These are phyloP conservation scores for Monosporozyma aerobia DNA, from an alignment of 805 yeast species.

Conservation along the genomic window DNA sequence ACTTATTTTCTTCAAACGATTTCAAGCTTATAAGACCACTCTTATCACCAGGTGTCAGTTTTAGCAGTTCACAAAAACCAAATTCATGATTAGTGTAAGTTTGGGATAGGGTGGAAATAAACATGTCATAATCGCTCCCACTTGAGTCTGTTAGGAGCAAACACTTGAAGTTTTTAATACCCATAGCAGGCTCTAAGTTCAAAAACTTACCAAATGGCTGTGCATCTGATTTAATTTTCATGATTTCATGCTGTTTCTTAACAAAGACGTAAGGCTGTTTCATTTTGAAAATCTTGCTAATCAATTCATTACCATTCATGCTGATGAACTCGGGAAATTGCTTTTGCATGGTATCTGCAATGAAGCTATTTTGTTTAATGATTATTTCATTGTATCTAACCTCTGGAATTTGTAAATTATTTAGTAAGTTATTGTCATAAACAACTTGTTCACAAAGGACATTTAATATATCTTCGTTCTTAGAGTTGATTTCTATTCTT, in stretches of 20 bases:
- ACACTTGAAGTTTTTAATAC: conserved; percentile 43
- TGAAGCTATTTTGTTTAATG: conserved; percentile 14
- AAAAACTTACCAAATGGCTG: conserved; percentile 48
- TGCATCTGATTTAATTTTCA: conserved; percentile 41
- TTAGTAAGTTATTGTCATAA: conserved; percentile 38
- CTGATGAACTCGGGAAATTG: conserved; percentile 19
- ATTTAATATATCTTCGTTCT: conserved; percentile 19
- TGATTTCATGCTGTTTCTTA: conserved; percentile 26
- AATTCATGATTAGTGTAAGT: conserved; percentile 28
- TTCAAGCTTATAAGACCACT: conserved; percentile 23
- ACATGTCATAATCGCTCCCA: conserved; percentile 22
- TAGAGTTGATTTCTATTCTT: conserved; percentile 8
- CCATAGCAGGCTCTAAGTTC: conserved; percentile 45
- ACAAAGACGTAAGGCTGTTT: conserved; percentile 25
- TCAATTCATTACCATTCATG: conserved; percentile 21
- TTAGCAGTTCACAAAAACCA: conserved; percentile 29
- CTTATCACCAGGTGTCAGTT: conserved; percentile 21
- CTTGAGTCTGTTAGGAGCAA: conserved; percentile 34
- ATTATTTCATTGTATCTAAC: conserved; percentile 32
- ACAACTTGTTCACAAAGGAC: conserved; percentile 26
- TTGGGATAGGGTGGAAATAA: conserved; percentile 26
- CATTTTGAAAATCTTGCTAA: conserved; percentile 17
- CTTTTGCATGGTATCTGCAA: conserved; percentile 13
- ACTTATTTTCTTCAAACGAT: conserved; percentile 35
- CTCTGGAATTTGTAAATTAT: conserved; percentile 47